These are phyloP conservation scores for Tephrocybe sp. DNA, from an alignment of 768 basidiomycete genomes.

Conservation along the genomic window DNA sequence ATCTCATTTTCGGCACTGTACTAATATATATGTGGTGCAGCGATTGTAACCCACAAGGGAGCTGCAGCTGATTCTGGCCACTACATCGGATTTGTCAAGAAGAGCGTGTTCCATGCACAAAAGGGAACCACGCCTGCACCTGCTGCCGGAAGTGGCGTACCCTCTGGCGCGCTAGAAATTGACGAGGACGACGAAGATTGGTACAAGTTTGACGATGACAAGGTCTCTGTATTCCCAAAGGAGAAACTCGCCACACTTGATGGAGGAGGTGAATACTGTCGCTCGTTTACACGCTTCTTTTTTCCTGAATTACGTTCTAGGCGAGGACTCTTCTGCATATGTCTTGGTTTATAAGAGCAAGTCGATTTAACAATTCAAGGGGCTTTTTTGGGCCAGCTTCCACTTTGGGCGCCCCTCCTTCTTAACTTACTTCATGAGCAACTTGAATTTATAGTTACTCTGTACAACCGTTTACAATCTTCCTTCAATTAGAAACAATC, in stretches of 20 bases:
- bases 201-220: slow-evolving; percentile 98
- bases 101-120: slow-evolving; percentile 60
- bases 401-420: no score
- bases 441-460: no score
- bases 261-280: slow-evolving; percentile 65
- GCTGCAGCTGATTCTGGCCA: slow-evolving; percentile 93
- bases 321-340: slow-evolving; percentile 87
- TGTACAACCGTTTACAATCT: no score
- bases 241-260: slow-evolving; percentile 86
- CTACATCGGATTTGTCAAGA: slow-evolving; percentile 91
- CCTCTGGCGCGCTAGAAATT: slow-evolving; percentile 31
- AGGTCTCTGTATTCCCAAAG: slow-evolving; percentile 81
- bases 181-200: slow-evolving; percentile 78
- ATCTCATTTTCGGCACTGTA: neutral
- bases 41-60: slow-evolving; percentile 96
- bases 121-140: slow-evolving; percentile 21
- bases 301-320: slow-evolving; percentile 19
- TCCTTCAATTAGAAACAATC: no score
- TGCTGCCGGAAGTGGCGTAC: slow-evolving; percentile 12
- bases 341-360: slow-evolving; percentile 84
- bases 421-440: no score
- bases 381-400: no score
- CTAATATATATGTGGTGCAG: slow-evolving; percentile 36
- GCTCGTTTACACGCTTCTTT: neutral
- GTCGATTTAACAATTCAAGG: slow-evolving; percentile 14